phyloP scores from a whole-genome alignment of 345 rosid genomes.

The Limnanthes douglasii region DNA sequence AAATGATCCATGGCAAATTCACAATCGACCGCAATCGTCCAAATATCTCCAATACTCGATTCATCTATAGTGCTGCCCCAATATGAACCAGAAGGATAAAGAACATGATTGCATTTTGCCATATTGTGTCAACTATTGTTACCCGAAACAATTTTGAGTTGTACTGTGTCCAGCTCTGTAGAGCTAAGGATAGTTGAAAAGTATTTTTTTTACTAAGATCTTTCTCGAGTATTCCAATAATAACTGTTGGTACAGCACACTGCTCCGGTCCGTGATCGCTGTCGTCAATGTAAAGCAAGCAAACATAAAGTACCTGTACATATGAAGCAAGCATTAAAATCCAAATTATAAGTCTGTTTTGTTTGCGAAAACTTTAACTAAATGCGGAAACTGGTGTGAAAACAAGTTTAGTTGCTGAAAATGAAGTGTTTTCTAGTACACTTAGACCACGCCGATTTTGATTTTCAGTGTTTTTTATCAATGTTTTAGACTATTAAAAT shows the following conservation, averaged over 20 bases:
- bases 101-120: constrained; percentile 71
- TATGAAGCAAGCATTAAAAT: too few species aligned
- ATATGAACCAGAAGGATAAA: constrained; percentile 65
- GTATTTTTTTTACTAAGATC: constrained; percentile 59
- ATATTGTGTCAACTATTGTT: constrained; percentile 64
- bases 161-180: constrained; percentile 85
- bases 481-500: too few species aligned
- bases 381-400: too few species aligned
- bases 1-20: constrained; percentile 90
- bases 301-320: constrained; percentile 68
- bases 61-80: constrained; percentile 61
- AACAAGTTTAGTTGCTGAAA: too few species aligned
- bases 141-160: constrained; percentile 68
- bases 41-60: constrained; percentile 79
- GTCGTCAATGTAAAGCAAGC: constrained; percentile 81
- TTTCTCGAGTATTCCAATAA: constrained; percentile 83
- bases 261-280: constrained; percentile 94
- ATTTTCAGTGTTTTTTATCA: background rate
- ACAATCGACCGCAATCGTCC: constrained; percentile 92
- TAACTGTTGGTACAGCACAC: constrained; percentile 78
- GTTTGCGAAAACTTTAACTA: too few species aligned
- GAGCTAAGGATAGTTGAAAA: constrained; percentile 64
- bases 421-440: too few species aligned
- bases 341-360: too few species aligned
- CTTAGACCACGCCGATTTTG: too few species aligned